phyloP scores from a whole-genome alignment of 768 basidiomycete genomes.

The Kwoniella mangroviensis region DNA sequence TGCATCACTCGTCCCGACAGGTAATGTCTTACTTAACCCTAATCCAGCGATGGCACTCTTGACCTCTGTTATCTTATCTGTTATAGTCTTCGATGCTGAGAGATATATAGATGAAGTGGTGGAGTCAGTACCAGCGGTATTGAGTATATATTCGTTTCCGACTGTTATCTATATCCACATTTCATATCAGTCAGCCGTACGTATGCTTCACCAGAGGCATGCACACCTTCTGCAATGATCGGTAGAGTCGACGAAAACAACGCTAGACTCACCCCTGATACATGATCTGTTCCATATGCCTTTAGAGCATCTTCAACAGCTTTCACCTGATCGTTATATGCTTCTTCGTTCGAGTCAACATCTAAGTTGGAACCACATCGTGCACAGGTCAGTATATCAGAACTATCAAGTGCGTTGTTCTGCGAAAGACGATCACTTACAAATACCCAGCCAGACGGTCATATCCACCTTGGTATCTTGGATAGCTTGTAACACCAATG shows the following conservation, averaged over 20 bases:
- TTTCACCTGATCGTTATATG: constrained; percentile 75
- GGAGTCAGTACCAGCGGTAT: constrained; percentile 58
- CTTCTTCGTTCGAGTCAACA: constrained; percentile 67
- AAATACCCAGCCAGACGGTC: constrained; percentile 65
- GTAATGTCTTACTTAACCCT: constrained; percentile 67
- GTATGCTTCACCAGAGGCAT: neutral
- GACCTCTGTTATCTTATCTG: constrained; percentile 64
- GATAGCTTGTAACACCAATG: constrained; percentile 77
- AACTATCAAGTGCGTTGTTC: neutral
- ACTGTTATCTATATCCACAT: constrained; percentile 66
- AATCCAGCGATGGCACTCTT: constrained; percentile 62
- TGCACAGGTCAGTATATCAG: constrained; percentile 8
- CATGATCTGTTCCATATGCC: constrained; percentile 75
- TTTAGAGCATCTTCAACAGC: constrained; percentile 71
- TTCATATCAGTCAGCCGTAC: neutral
- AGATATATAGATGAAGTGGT: constrained; percentile 42
- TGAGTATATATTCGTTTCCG: constrained; percentile 87
- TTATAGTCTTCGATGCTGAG: constrained; percentile 67
- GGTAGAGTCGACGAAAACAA: neutral
- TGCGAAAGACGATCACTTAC: constrained; percentile 26
- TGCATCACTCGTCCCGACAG: constrained; percentile 81
- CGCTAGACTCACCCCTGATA: constrained; percentile 63
- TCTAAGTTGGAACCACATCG: constrained; percentile 28
- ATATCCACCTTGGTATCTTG: constrained; percentile 85
- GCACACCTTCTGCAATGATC: neutral